Evolutionary conservation across 495 filamentous ascomycete species (phyloP), one percentile per base, ranked within the genome.

Genomic region (Tuber brumale): DNA sequence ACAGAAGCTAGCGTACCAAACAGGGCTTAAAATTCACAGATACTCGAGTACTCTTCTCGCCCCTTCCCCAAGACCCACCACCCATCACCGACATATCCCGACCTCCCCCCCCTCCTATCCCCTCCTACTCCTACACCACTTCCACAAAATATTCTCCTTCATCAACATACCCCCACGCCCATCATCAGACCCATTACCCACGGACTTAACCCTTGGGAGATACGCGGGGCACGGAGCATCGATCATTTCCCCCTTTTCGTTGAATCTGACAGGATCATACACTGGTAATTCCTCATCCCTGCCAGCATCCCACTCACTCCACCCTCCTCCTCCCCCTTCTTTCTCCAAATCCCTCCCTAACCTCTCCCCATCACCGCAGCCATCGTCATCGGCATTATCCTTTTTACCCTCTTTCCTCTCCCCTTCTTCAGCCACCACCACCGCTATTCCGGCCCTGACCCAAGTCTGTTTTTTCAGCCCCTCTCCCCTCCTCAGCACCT

Each of bases 331-430:
- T 46, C 35, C 70, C 42, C 37, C 31, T 39, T 7, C 70, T 72
- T 39, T 46, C 43, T 41, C 70, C 57, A 66, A 66, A 31, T 66
- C 57, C 27, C 2, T n/a, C 39, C 21, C 9, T 31, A 9, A 76
- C n/a, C 35, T 72, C 76, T 35, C 79, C 78, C 41, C 75, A 76
- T 37, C 79, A 75, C 9, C 73, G 74, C 70, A 76, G 12, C 27
- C n/a, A 70, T 1, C 57, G 31, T 19, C 14, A 66, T 18, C 23
- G 45, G 10, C 35, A 23, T 21, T 27, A 2, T 19, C 57, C 16
- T 9, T 8, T 18, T 66, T 57, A 16, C 46, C 37, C 39, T 37
- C 43, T 41, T 70, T 51, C 19, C 70, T 42, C 72, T 79, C 77
- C 31, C 51, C 77, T 43, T 48, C 61, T 42, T 73, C 75, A 23